Base-by-base conservation (phyloP, 768 basidiomycete genomes). In the Suillus tomentosus region DNA sequence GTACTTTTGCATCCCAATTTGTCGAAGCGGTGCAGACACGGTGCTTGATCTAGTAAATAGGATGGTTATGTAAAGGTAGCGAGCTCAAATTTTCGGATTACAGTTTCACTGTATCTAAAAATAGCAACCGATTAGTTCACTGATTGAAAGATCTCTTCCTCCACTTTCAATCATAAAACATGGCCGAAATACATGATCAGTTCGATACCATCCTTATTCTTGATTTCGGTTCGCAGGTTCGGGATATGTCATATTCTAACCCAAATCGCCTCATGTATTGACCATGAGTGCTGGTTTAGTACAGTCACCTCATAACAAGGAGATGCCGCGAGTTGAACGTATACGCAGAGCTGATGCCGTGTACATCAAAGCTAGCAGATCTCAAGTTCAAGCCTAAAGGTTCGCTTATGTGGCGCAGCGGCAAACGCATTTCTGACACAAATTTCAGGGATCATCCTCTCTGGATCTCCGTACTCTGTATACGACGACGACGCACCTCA, bases 401-500 rank as follows among this genome's bases (percentile, higher is more conserved):
- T 94, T 69, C 53, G 43, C 34, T n/a, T 14, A 53, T 51, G 17
- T n/a, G 0, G 53, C 10, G 11, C 17, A 53, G 11, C 10, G 19
- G 19, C 65, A 42, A 34, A 43, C 48, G 15, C 22, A 7, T 22
- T 40, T 45, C 48, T 56, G 36, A 58, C 61, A 8, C 37, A 24
- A 13, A 15, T 27, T 39, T 53, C 66, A 91, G 96, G 96, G 63
- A 90, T 99, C 75, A 98, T 99, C 71, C 84, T 99, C 45, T 98
- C 96, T 45, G 97, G 97, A 50, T 98, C 97, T 1, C 97, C 97
- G 0, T 99, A 96, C 79, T 99, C 96, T 39, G 97, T 99, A 22
- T 99, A 98, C 76, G 97, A 96, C 67, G 77, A 84, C 36, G 96
- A 88, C 67, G 89, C 97, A 5, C 96, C 97, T 27, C 95, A 95